A percentile compares a stretch with the other conserved stretches of the same genome.
These are phyloP conservation scores for Grosmannia clavigera DNA, from an alignment of 2,329 filamentous ascomycete genomes.

Conservation along the genomic window DNA sequence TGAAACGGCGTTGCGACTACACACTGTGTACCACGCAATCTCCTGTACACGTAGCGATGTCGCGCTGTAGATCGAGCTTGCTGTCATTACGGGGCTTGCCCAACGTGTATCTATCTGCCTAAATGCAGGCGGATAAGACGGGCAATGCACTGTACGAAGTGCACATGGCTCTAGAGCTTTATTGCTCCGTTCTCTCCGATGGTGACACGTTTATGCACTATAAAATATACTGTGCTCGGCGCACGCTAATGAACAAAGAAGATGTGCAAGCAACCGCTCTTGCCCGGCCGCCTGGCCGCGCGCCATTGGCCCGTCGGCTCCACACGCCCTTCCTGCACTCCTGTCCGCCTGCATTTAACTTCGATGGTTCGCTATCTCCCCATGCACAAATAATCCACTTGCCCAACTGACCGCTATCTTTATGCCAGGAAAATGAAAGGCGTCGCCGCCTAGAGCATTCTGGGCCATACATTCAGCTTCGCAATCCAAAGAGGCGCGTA, in stretches of 20 bases:
- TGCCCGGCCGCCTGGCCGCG: neutral
- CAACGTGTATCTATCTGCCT: neutral
- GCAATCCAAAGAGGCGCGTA: neutral
- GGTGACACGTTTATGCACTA: neutral
- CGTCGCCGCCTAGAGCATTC: neutral
- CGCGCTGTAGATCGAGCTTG: neutral
- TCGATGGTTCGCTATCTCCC: neutral
- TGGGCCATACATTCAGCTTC: neutral
- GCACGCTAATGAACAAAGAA: neutral
- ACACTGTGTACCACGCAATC: neutral
- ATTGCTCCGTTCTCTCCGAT: neutral
- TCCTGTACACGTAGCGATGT: neutral
- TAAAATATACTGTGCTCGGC: neutral
- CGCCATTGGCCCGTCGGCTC: constrained; percentile 5
- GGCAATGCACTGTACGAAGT: neutral
- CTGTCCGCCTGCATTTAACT: constrained; percentile 7
- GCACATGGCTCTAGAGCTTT: neutral
- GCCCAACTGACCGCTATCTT: neutral
- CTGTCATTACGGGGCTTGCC: neutral
- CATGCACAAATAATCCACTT: neutral
- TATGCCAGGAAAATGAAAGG: neutral
- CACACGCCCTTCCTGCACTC: constrained; percentile 8
- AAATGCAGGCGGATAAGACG: neutral
- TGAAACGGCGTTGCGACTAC: neutral
- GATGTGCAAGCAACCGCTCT: neutral